Evolutionary conservation across 2,329 filamentous ascomycete species (phyloP), one percentile per base, ranked within the genome.

Genomic region (Fusarium paranaense): DNA sequence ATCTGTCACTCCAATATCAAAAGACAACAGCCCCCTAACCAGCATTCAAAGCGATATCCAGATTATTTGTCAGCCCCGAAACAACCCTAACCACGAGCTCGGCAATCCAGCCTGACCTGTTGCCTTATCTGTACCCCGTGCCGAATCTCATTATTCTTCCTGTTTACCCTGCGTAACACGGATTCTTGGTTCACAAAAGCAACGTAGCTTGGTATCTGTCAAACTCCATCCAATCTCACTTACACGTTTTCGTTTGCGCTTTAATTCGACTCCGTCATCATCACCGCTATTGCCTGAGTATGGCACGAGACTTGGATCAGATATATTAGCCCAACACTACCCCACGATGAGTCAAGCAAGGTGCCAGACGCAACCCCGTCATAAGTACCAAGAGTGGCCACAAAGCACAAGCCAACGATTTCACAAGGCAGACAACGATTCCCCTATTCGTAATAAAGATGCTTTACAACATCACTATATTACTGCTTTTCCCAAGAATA

Each of bases 381-480:
- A 1, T 25, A 14, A 45, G 20, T 14, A 45, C 16, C 20, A 6
- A 25, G 42, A 22, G 20, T 13, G 40, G 20, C 4, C 40, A 16
- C 42, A 16, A 45, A 25, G 6, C 13, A 7, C 13, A 25, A 25
- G 7, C 14, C 7, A 47, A 16, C 13, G 25, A 47, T 47, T 5
- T 6, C 20, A 9, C 20, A 25, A 45, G 42, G 9, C 22, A 16
- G 6, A 16, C 20, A 16, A 11, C 1, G 20, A 45, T 16, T 45
- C 20, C 13, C 20, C 14, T 16, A 2, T 22, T 16, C 2, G 8
- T 16, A 10, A 25, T 8, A 47, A 6, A 18, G 14, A 47, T 47
- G 14, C 1, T 10, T 2, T 18, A 2, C 16, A 25, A 4, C 8
- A 47, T 10, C 2, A 10, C 5, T 8, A 14, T 1, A 18, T 18